Evolutionary conservation across 2,329 filamentous ascomycete genomes (phyloP), one percentile per base, ranked within the genome.

Genomic region (Meredithiella fracta): DNA sequence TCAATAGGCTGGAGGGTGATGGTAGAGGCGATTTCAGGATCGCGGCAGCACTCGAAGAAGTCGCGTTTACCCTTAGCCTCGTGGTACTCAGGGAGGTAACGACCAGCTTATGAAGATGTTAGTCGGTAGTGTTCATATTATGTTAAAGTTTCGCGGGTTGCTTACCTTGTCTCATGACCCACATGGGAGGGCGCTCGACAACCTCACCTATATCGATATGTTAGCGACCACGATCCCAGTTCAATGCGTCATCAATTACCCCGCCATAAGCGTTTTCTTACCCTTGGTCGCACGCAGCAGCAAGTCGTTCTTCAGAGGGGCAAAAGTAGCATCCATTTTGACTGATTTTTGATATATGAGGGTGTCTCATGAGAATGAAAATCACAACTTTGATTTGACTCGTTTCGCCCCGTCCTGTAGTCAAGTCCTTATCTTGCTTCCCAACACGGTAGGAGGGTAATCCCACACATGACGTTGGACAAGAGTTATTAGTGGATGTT

Each of bases 131-230:
- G 23, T 51, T 42, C 38, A 40, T 51, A 38, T 6, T 0, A 6
- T 9, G 8, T 15, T 20, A 47, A 22, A 25, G 20, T 23, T 15
- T 38, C 23, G 3, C n/a, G n/a, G n/a, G n/a, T 20, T 37, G 42
- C 69, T 68, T 74, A 91, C 89, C 89, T 81, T 98, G 92, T 70
- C 92, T 86, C 92, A 98, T 98, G 67, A 98, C 89, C 92, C 92
- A 98, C 75, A 94, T 87, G 58, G 92, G 92, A 60, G 92, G 86
- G 61, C 92, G 82, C 70, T 96, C 89, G 62, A 97, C 86, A 67
- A 82, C 82, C 71, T 96, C 78, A 68, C 91, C 90, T 94, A 38
- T 11, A 34, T 34, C 29, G 20, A 56, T 29, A 26, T 15, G 25
- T 47, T 14, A 17, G 22, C 22, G 6, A 17, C 44, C 6, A 11